These are phyloP conservation scores for Neurospora sublineolata DNA, from an alignment of 495 filamentous ascomycete genomes.

Conservation along the genomic window DNA sequence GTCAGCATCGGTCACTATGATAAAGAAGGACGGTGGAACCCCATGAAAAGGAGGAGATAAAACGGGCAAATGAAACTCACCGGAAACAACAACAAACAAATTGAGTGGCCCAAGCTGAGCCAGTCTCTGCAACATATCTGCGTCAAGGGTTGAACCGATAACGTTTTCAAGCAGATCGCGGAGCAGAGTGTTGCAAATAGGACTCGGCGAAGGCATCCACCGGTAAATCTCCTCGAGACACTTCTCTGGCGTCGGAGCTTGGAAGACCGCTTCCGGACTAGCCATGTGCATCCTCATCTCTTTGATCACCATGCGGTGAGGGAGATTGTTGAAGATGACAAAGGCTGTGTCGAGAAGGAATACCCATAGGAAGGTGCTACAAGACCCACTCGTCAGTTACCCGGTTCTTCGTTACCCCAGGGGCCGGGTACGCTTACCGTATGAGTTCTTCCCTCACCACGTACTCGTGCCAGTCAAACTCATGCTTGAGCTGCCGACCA, in stretches of 20 bases:
- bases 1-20: neutral
- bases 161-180: conserved; percentile 18
- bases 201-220: conserved; percentile 15
- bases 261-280: conserved; percentile 20
- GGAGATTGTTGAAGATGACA: conserved; percentile 25
- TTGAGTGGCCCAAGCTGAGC: conserved; percentile 20
- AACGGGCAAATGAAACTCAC: conserved; percentile 5
- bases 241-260: conserved; percentile 13
- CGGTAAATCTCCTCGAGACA: conserved; percentile 14
- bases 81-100: conserved; percentile 21
- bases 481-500: conserved; percentile 9
- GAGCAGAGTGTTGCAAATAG: conserved; percentile 14
- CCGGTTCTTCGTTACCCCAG: neutral
- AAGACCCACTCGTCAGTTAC: neutral
- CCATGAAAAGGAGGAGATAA: neutral
- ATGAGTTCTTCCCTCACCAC: conserved; percentile 19
- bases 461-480: conserved; percentile 19
- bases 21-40: neutral
- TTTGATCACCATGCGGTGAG: conserved; percentile 25
- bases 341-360: conserved; percentile 22
- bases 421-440: conserved; percentile 7
- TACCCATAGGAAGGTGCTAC: conserved; percentile 15
- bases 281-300: conserved; percentile 25
- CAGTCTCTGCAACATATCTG: conserved; percentile 5
- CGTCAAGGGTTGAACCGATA: conserved; percentile 6